These are phyloP conservation scores for Spirogloea muscicola DNA, from an alignment of 139 green algal genomes.

Conservation along the genomic window DNA sequence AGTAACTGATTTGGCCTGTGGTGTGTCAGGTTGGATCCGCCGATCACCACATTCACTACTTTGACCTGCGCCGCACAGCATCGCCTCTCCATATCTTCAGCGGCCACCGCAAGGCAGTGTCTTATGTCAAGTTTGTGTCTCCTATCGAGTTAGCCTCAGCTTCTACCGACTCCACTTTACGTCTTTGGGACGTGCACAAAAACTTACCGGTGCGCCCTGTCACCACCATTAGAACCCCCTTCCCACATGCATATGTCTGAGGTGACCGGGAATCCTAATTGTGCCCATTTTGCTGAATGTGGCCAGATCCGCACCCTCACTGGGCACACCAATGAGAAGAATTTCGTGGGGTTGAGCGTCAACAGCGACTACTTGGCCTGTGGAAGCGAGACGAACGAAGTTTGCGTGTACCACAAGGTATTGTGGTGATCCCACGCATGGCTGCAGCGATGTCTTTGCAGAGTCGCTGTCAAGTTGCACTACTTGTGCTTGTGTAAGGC, in stretches of 20 bases:
- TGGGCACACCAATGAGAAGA: slow-evolving; percentile 87
- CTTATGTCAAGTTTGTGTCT: slow-evolving; percentile 83
- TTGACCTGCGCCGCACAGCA: slow-evolving; percentile 62
- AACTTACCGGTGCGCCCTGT: slow-evolving; percentile 33
- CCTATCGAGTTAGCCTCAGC: slow-evolving; percentile 68
- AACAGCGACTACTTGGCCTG: slow-evolving; percentile 69
- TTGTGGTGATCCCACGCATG: neutral
- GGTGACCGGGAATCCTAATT: too few species aligned
- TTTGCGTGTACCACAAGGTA: slow-evolving; percentile 69
- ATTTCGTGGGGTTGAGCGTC: slow-evolving; percentile 89
- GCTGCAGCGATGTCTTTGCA: neutral
- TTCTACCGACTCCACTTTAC: slow-evolving; percentile 79
- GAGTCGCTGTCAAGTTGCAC: slow-evolving; percentile 49
- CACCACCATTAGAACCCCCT: neutral
- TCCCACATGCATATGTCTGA: neutral
- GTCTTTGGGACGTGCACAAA: slow-evolving; percentile 45
- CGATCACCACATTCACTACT: slow-evolving; percentile 76
- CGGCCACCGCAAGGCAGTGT: slow-evolving; percentile 71
- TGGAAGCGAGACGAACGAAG: slow-evolving; percentile 76
- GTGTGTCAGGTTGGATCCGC: slow-evolving; percentile 68
- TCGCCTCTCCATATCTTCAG: slow-evolving; percentile 53
- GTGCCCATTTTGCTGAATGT: too few species aligned
- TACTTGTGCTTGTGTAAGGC: neutral
- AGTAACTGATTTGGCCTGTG: too few species aligned
- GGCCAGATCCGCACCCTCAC: slow-evolving; percentile 32